Conservation (phyloP, 1,139 yeast species). For the Nadsonia commutata region DNA sequence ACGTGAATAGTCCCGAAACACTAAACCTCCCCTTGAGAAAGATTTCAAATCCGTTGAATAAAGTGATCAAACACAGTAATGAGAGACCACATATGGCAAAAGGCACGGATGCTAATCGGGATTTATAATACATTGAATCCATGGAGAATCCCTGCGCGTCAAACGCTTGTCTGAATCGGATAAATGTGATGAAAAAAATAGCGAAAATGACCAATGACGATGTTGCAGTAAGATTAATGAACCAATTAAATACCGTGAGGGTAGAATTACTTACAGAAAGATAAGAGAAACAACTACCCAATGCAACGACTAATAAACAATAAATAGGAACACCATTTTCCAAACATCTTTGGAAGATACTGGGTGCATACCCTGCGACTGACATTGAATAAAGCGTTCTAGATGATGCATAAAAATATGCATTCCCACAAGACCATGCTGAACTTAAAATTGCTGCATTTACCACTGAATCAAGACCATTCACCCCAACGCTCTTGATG, state of each 20-base stretch:
- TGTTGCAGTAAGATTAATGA: neutral
- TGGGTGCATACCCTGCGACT: neutral
- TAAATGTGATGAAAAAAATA: neutral
- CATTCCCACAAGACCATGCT: neutral
- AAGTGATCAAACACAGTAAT: neutral
- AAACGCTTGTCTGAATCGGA: neutral
- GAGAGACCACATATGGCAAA: neutral
- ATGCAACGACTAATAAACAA: neutral
- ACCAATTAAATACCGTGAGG: neutral
- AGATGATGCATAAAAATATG: neutral
- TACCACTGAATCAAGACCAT: neutral
- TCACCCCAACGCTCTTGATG: neutral
- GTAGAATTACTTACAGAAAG: neutral
- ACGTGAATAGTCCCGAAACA: neutral
- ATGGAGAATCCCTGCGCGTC: neutral
- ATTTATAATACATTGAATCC: neutral
- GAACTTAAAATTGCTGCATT: neutral
- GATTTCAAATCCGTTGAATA: neutral
- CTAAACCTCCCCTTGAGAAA: neutral
- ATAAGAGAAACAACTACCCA: neutral
- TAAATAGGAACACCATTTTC: neutral
- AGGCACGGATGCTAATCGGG: neutral
- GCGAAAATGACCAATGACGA: neutral
- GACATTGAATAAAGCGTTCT: neutral
- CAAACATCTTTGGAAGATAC: neutral